phyloP scores from a whole-genome alignment of 2,329 filamentous ascomycete species.

The Lizonia empirigonia region DNA sequence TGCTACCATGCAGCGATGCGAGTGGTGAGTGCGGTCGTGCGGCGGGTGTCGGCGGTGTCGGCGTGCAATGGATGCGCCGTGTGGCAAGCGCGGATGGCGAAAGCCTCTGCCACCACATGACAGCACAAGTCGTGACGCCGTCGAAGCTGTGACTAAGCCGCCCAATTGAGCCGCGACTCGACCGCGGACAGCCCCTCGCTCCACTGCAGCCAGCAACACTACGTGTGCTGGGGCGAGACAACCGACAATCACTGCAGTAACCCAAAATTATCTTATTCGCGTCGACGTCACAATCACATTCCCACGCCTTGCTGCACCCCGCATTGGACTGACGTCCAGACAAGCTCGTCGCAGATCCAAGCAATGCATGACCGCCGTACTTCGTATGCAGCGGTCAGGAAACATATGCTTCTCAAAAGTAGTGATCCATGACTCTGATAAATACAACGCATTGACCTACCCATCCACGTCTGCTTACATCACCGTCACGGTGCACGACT shows the following conservation, averaged over 20 bases:
- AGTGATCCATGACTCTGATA: no score
- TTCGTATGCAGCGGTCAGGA: no score
- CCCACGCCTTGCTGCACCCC: background rate
- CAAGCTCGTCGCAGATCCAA: background rate
- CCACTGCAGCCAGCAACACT: no score
- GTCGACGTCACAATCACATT: background rate
- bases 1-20: conserved; percentile 3
- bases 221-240: background rate
- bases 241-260: background rate
- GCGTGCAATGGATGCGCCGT: conserved; percentile 2
- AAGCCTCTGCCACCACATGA: conserved; percentile 10
- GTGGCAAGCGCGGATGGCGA: conserved; percentile 17
- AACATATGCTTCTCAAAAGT: no score
- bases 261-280: background rate
- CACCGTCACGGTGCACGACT: no score
- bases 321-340: background rate
- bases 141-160: conserved; percentile 10
- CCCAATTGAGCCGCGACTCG: conserved; percentile 1
- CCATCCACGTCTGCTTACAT: no score
- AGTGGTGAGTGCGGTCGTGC: background rate
- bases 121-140: conserved; percentile 14
- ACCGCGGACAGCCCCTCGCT: conserved; percentile 4
- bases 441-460: no score
- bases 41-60: background rate
- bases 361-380: background rate